Evolutionary conservation across 371 early-diverging fungal genomes (phyloP).

Genomic region (Mortierella sp.): DNA sequence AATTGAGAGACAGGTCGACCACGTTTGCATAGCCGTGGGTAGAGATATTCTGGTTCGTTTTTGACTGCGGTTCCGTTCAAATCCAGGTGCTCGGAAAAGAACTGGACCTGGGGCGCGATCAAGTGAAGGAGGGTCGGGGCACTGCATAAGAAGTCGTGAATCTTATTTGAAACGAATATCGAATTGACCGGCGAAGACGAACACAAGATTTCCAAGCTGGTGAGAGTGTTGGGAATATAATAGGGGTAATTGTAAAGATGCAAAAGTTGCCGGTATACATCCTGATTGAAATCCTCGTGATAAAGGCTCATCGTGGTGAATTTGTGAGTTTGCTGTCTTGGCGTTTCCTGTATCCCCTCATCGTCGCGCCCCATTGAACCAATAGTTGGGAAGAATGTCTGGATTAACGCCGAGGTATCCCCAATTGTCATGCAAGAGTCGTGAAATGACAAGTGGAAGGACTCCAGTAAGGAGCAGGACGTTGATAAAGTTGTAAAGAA

Average conservation of each 20-base stretch:
- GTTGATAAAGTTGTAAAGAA: slow-evolving; percentile 4
- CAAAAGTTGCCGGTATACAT: no score
- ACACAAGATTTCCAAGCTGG: slow-evolving; percentile 8
- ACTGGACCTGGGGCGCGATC: slow-evolving; percentile 10
- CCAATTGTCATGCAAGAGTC: not conserved
- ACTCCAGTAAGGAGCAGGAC: slow-evolving; percentile 9
- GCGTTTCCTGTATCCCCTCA: not conserved
- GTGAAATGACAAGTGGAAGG: slow-evolving; percentile 12
- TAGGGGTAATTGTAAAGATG: no score
- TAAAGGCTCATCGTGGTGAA: not conserved
- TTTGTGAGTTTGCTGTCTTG: no score
- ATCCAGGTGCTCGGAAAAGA: slow-evolving; percentile 19
- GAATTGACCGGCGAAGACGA: not conserved
- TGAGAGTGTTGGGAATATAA: not conserved
- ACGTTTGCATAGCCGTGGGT: slow-evolving; percentile 2
- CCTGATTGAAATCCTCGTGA: not conserved
- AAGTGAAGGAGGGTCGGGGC: slow-evolving; percentile 13
- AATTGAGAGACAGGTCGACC: not conserved
- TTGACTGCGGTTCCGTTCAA: slow-evolving; percentile 1
- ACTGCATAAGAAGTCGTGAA: slow-evolving; percentile 19
- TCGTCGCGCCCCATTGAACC: not conserved
- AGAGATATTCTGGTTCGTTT: not conserved
- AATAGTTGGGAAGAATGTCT: slow-evolving; percentile 4
- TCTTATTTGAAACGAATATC: not conserved
- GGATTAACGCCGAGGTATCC: not conserved